Evolutionary conservation across 164 flowering plant genomes (phyloP).

Genomic region (Macadamia tetraphylla): DNA sequence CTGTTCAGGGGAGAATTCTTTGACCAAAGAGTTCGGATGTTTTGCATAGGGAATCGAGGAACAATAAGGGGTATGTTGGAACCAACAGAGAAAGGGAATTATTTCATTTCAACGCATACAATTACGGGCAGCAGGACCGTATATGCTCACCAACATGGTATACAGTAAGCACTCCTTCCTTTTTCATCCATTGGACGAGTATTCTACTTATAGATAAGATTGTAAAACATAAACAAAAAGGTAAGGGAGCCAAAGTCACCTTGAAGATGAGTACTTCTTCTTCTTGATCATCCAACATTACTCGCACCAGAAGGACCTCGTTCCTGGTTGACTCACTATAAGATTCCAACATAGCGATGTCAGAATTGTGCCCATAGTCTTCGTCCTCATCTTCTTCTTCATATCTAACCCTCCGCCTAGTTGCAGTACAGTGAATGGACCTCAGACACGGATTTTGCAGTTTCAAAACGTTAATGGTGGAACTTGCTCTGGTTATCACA

Average conservation of each 20-base stretch:
- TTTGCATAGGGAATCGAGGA: too few species aligned
- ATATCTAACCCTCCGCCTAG: conserved; percentile 45
- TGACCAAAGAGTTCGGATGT: too few species aligned
- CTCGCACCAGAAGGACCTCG: conserved; percentile 66
- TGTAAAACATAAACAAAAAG: not conserved
- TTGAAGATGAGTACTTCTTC: conserved; percentile 65
- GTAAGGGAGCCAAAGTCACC: conserved; percentile 29
- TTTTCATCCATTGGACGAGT: too few species aligned
- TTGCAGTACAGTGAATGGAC: conserved; percentile 5
- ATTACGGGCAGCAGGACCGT: too few species aligned
- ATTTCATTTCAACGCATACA: too few species aligned
- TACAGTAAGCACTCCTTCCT: too few species aligned
- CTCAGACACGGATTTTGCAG: not conserved
- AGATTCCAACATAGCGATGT: conserved; percentile 52
- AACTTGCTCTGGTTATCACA: not conserved
- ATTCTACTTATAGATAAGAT: not conserved
- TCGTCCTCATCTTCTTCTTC: conserved; percentile 32
- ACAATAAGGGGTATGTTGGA: too few species aligned
- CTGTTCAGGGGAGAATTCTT: too few species aligned
- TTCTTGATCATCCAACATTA: conserved; percentile 52
- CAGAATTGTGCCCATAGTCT: conserved; percentile 47
- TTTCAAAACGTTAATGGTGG: not conserved
- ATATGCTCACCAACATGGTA: too few species aligned
- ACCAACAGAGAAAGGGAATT: too few species aligned
- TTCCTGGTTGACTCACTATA: conserved; percentile 44